These are phyloP conservation scores for Paxillus ammoniavirescens DNA, from an alignment of 768 basidiomycete genomes.

Conservation along the genomic window DNA sequence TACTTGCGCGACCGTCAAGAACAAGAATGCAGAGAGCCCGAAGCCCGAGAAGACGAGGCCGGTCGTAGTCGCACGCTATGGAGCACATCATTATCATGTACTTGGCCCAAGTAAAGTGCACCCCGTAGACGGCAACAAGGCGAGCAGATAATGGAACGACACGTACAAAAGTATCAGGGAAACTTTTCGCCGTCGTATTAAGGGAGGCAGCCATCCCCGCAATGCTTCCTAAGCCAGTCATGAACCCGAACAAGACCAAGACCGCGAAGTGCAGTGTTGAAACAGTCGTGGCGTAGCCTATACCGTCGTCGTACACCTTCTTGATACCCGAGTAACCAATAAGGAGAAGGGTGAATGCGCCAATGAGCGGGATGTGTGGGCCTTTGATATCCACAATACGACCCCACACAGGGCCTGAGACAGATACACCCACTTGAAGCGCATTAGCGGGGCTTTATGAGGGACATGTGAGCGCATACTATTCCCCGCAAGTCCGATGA, in stretches of 20 bases:
- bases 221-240: no score
- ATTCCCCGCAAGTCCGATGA: constrained; percentile 78
- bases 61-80: constrained; percentile 61
- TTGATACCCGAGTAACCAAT: constrained; percentile 76
- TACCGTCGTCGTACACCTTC: constrained; percentile 32
- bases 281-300: no score
- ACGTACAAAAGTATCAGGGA: no score
- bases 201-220: no score
- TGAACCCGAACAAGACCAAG: no score
- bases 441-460: background rate
- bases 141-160: no score
- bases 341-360: constrained; percentile 59
- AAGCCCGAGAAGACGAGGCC: constrained; percentile 86
- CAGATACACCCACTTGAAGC: constrained; percentile 67
- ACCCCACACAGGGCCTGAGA: constrained; percentile 76
- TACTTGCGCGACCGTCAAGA: no score
- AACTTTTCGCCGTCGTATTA: no score
- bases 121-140: no score
- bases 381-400: constrained; percentile 73
- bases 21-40: constrained; percentile 84
- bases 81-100: no score
- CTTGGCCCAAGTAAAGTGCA: no score
- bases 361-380: constrained; percentile 64
- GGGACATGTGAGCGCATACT: constrained; percentile 39
- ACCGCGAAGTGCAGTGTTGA: no score